A percentile compares a stretch with the other conserved stretches of the same genome.
Evolutionary conservation across 306 rosid genomes (phyloP).

Genomic region (Quercus rubra): DNA sequence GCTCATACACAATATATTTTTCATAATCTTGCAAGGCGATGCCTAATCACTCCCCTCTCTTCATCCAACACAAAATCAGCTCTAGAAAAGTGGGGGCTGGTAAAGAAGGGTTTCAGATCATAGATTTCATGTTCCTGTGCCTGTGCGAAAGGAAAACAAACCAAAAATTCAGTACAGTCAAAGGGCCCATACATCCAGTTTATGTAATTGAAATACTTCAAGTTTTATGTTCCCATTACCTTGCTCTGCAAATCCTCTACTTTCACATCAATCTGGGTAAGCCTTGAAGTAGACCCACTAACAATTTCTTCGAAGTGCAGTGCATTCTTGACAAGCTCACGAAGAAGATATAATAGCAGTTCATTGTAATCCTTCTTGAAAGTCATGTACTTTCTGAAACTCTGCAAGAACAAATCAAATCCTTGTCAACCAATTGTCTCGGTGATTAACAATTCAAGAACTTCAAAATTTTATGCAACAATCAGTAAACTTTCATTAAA

Average conservation of each 20-base stretch:
- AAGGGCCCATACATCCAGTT: slow-evolving; percentile 1
- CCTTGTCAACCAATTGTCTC: not conserved
- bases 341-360: slow-evolving; percentile 67
- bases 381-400: slow-evolving; percentile 86
- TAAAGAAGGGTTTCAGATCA: slow-evolving; percentile 83
- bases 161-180: slow-evolving; percentile 1
- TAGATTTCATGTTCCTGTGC: slow-evolving; percentile 87
- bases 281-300: slow-evolving; percentile 58
- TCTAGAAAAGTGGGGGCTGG: slow-evolving; percentile 56
- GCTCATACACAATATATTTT: not conserved
- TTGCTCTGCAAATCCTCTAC: slow-evolving; percentile 63
- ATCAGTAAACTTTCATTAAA: not conserved
- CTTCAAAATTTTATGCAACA: too few species aligned
- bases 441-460: not conserved
- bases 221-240: slow-evolving; percentile 34
- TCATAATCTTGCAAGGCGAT: slow-evolving; percentile 49
- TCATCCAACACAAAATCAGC: slow-evolving; percentile 69
- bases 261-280: slow-evolving; percentile 63
- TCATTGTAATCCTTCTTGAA: slow-evolving; percentile 89
- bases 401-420: slow-evolving; percentile 44
- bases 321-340: slow-evolving; percentile 80
- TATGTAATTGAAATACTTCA: not conserved
- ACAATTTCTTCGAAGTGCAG: slow-evolving; percentile 77
- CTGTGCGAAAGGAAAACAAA: slow-evolving; percentile 44
- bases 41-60: slow-evolving; percentile 60